Base-by-base conservation (phyloP, 2,329 filamentous ascomycete species). In the Fusarium nygamai region DNA sequence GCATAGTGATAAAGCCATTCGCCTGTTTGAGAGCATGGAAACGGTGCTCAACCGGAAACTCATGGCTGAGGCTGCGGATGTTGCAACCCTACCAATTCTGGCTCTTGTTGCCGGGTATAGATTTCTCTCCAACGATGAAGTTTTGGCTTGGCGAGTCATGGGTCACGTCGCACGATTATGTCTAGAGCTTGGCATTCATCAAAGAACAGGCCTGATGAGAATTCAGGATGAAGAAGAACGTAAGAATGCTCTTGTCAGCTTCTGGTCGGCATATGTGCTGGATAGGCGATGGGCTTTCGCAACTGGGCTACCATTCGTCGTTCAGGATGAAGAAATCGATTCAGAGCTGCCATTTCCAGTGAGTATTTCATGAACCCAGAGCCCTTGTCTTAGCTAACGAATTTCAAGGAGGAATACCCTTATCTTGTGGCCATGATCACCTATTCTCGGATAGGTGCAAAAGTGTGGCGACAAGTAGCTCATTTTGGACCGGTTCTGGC, bases 241-340 rank as follows among this genome's bases (percentile, higher is more conserved):
- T 56, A 86, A 87, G 57, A 88, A 90, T 58, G 91, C 93, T 0
- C 87, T 93, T 34, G 90, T 92, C 57, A 89, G 94, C 20, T 97
- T 97, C 81, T 98, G 94, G 95, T 91, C 92, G 4, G 91, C 95
- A 24, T 97, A 96, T 79, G 92, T 95, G 8, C 86, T 98, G 44
- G 95, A 98, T 80, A 88, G 94, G 44, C 88, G 95, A 58, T 98
- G 94, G 94, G 94, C 93, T 72, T 94, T 98, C 76, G 93, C 92
- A n/a, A 95, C 94, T 0, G 95, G 95, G 1, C 88, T 98, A 81
- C 95, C 95, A 1, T 97, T 94, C 83, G 92, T 93, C 6, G 86
- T 97, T 41, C 92, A 96, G 74, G 95, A 98, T 78, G 89, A 93
- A 22, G 94, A 97, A 79, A 94, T 98, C 69, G 95, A 98, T 78